Evolutionary conservation across 768 basidiomycete genomes (phyloP).

Genomic region (Suillus tomentosus): DNA sequence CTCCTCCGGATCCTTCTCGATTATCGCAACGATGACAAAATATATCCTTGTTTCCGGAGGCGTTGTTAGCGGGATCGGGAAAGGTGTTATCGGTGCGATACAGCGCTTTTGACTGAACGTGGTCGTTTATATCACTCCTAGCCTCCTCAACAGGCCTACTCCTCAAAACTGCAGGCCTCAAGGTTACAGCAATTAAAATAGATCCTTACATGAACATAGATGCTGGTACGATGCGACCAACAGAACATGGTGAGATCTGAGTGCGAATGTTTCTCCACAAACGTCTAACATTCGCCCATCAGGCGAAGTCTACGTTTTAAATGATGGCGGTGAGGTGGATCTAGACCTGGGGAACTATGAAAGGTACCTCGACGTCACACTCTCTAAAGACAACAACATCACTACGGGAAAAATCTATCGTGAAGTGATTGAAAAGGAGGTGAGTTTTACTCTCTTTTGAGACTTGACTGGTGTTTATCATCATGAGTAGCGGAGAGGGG

Average conservation of each 20-base stretch:
- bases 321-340: conserved; percentile 98
- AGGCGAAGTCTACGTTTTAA: conserved; percentile 98
- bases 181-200: conserved; percentile 99
- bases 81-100: conserved; percentile 93
- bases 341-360: conserved; percentile 98
- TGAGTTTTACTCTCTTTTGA: conserved; percentile 36
- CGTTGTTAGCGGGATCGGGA: conserved; percentile 98
- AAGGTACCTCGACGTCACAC: conserved; percentile 92
- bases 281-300: conserved; percentile 25
- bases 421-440: conserved; percentile 97
- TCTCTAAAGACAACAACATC: conserved; percentile 95
- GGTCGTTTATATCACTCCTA: conserved; percentile 39
- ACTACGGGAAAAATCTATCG: conserved; percentile 98
- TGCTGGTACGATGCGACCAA: conserved; percentile 98
- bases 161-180: conserved; percentile 91
- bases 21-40: conserved; percentile 69
- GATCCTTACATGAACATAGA: conserved; percentile 99
- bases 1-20: conserved; percentile 11
- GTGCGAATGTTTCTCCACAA: conserved; percentile 6
- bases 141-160: conserved; percentile 96
- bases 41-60: conserved; percentile 97
- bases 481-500: conserved; percentile 62
- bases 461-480: conserved; percentile 17
- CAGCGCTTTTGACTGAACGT: conserved; percentile 17
- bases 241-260: conserved; percentile 83